A percentile compares a stretch with the other conserved stretches of the same genome.
Conservation (phyloP, 2,329 filamentous ascomycete genomes). For the Alternaria atra region DNA sequence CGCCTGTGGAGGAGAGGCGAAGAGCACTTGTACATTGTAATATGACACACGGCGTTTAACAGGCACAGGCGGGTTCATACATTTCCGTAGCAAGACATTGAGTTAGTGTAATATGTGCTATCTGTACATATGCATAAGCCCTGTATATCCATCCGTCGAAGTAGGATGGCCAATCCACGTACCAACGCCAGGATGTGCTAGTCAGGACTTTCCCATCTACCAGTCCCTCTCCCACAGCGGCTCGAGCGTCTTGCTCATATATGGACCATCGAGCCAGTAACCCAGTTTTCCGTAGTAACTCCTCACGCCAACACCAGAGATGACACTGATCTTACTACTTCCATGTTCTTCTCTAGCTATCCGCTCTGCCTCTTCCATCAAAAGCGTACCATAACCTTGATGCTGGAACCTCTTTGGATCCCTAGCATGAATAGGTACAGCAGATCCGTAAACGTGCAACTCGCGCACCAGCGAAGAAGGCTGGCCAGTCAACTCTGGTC, state of each 20-base stretch:
- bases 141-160: not conserved
- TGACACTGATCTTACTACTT: slow-evolving; percentile 93
- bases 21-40: slow-evolving; percentile 21
- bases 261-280: slow-evolving; percentile 92
- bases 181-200: slow-evolving; percentile 12
- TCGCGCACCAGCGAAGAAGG: slow-evolving; percentile 92
- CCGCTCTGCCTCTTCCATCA: slow-evolving; percentile 98
- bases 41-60: slow-evolving; percentile 32
- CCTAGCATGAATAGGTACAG: slow-evolving; percentile 94
- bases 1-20: not conserved
- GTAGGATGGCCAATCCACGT: not conserved
- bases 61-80: slow-evolving; percentile 8
- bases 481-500: slow-evolving; percentile 84
- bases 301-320: slow-evolving; percentile 95
- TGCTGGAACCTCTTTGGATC: slow-evolving; percentile 98
- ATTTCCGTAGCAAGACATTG: slow-evolving; percentile 15
- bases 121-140: slow-evolving; percentile 6
- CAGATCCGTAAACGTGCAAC: slow-evolving; percentile 94
- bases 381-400: slow-evolving; percentile 91
- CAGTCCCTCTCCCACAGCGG: slow-evolving; percentile 46
- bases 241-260: slow-evolving; percentile 57
- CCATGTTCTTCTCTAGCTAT: slow-evolving; percentile 95
- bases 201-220: slow-evolving; percentile 10
- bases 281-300: slow-evolving; percentile 95
- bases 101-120: slow-evolving; percentile 10